These are phyloP conservation scores for Hsuehochloa calcarea DNA, from an alignment of 176 grass and related monocot species.

Conservation along the genomic window DNA sequence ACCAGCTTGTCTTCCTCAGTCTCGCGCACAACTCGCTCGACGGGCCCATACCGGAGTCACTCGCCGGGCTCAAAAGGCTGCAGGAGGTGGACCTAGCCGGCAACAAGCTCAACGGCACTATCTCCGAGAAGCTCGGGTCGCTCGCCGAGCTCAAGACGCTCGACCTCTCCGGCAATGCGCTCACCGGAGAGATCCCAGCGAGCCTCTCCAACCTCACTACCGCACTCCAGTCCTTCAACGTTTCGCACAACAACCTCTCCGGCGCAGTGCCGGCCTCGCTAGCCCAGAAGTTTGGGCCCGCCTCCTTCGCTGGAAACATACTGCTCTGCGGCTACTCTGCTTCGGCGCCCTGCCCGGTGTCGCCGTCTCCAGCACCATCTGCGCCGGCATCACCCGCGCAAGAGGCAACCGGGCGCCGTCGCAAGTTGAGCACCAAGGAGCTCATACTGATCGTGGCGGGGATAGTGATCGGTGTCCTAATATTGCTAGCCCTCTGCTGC, in stretches of 20 bases:
- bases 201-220: slow-evolving; percentile 57
- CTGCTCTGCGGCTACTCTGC: slow-evolving; percentile 63
- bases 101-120: slow-evolving; percentile 50
- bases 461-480: slow-evolving; percentile 1
- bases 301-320: slow-evolving; percentile 61
- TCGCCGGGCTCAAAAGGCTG: slow-evolving; percentile 36
- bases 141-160: slow-evolving; percentile 53
- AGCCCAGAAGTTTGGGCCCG: slow-evolving; percentile 49
- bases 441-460: slow-evolving; percentile 53
- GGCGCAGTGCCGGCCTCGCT: slow-evolving; percentile 54
- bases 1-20: slow-evolving; percentile 45
- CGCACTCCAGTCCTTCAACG: slow-evolving; percentile 39
- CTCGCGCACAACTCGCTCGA: slow-evolving; percentile 46
- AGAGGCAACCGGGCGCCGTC: no score
- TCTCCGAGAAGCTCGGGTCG: slow-evolving; percentile 44
- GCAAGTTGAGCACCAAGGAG: slow-evolving; percentile 32
- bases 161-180: slow-evolving; percentile 59
- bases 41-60: slow-evolving; percentile 36
- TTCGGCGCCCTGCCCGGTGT: slow-evolving; percentile 39
- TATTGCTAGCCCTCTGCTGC: slow-evolving; percentile 63
- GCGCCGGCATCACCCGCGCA: slow-evolving; percentile 13
- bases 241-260: slow-evolving; percentile 76
- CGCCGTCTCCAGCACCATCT: slow-evolving; percentile 39
- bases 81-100: slow-evolving; percentile 42
- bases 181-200: slow-evolving; percentile 55